Percentiles rank a stretch among this genome's conserved stretches.
phyloP scores from a whole-genome alignment of 305 asterid species.

The Ilex paraguariensis region DNA sequence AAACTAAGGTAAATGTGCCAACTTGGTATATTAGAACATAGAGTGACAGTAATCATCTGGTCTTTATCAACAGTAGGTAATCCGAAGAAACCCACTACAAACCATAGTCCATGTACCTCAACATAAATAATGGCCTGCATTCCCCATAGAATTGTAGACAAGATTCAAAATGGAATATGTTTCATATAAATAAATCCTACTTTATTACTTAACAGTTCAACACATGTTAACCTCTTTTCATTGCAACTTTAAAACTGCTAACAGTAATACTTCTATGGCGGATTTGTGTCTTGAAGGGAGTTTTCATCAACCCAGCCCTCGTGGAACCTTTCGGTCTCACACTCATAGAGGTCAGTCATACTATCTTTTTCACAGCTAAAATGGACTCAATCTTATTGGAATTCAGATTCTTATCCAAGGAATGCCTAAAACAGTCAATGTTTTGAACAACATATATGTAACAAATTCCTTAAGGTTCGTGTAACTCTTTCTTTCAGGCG shows the following conservation, averaged over 20 bases:
- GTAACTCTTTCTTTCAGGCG: slow-evolving; percentile 40
- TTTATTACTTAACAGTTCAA: no score
- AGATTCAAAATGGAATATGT: no score
- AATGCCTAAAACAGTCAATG: background rate
- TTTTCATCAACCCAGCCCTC: slow-evolving; percentile 70
- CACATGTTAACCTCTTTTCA: no score
- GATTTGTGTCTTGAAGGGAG: slow-evolving; percentile 41
- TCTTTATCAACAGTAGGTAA: no score
- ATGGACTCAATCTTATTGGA: background rate
- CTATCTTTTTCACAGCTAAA: no score
- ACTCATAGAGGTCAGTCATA: slow-evolving; percentile 53
- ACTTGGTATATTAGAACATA: no score
- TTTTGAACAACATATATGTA: background rate
- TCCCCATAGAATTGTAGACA: no score
- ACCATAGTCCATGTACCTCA: no score
- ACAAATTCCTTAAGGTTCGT: slow-evolving; percentile 4
- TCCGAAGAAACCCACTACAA: no score
- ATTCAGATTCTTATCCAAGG: background rate
- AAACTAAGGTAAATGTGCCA: slow-evolving; percentile 43
- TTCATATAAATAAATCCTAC: no score
- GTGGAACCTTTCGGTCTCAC: slow-evolving; percentile 75
- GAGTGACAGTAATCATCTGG: no score
- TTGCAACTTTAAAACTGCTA: slow-evolving; percentile 8
- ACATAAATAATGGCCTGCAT: no score
- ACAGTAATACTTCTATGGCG: slow-evolving; percentile 25